These are phyloP conservation scores for Argentina anserina DNA, from an alignment of 306 rosid species.

Conservation along the genomic window DNA sequence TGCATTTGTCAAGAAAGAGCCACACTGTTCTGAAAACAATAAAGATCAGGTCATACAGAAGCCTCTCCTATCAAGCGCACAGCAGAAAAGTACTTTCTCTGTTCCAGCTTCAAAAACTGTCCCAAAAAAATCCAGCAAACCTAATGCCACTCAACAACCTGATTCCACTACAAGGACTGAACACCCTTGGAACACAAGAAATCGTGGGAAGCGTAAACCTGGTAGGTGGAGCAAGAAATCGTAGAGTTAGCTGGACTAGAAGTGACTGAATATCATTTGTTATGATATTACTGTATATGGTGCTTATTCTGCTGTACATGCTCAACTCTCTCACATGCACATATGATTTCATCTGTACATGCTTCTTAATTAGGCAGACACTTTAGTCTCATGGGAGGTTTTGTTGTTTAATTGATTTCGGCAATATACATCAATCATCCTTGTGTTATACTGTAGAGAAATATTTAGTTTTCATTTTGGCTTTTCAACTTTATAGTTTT, in stretches of 20 bases:
- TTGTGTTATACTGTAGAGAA: background rate
- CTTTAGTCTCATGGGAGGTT: background rate
- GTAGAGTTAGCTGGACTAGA: slow-evolving; percentile 7
- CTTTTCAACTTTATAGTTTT: background rate
- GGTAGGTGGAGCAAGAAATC: slow-evolving; percentile 25
- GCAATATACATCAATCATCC: background rate
- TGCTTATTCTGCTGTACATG: slow-evolving; percentile 23
- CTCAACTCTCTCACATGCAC: slow-evolving; percentile 20
- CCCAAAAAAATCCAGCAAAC: slow-evolving; percentile 24
- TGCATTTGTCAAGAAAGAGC: slow-evolving; percentile 39
- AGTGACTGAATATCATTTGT: background rate
- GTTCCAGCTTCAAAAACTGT: slow-evolving; percentile 34
- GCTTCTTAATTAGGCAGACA: slow-evolving; percentile 24
- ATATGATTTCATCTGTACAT: slow-evolving; percentile 33
- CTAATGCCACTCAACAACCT: slow-evolving; percentile 20
- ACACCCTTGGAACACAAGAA: slow-evolving; percentile 40
- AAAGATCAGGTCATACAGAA: slow-evolving; percentile 35
- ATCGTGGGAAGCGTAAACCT: slow-evolving; percentile 38
- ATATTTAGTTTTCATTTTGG: background rate
- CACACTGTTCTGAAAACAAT: slow-evolving; percentile 32
- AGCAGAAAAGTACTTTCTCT: slow-evolving; percentile 26
- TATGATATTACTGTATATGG: slow-evolving; percentile 29
- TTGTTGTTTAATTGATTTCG: slow-evolving; percentile 9
- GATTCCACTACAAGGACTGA: slow-evolving; percentile 30
- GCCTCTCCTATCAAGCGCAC: slow-evolving; percentile 35